A percentile compares a stretch with the other conserved stretches of the same genome.
phyloP scores from a whole-genome alignment of 805 yeast genomes.

The Nakazawaea pomicola region DNA sequence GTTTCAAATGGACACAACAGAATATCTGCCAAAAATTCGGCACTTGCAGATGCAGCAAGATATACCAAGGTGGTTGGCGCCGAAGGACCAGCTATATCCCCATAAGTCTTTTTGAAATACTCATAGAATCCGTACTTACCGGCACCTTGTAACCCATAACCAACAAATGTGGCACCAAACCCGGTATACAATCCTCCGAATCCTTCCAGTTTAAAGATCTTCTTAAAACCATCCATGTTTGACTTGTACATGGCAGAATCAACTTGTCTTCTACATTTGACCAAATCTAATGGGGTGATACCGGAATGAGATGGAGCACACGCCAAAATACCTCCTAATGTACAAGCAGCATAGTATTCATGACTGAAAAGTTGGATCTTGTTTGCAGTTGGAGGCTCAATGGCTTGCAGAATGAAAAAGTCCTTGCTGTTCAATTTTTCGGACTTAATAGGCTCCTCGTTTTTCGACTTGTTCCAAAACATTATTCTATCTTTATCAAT shows the following conservation, averaged over 20 bases:
- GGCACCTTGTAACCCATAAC: constrained; percentile 94
- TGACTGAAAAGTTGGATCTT: constrained; percentile 50
- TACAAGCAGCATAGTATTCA: constrained; percentile 69
- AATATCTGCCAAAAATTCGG: constrained; percentile 90
- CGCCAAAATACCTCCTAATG: constrained; percentile 75
- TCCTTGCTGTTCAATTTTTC: neutral
- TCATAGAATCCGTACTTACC: constrained; percentile 97
- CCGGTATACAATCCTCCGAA: constrained; percentile 76
- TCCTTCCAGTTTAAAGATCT: constrained; percentile 73
- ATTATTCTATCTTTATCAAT: neutral
- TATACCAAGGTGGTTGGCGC: constrained; percentile 66
- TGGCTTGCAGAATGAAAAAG: constrained; percentile 7
- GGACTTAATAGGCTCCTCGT: neutral
- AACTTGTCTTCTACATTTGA: constrained; percentile 92
- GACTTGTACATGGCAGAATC: constrained; percentile 66
- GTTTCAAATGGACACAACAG: constrained; percentile 93
- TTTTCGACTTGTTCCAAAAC: constrained; percentile 1
- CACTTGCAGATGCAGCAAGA: constrained; percentile 85
- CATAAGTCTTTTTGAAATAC: constrained; percentile 76
- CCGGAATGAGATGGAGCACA: constrained; percentile 97
- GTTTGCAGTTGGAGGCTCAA: constrained; percentile 12
- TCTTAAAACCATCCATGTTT: constrained; percentile 76
- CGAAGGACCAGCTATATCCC: constrained; percentile 61
- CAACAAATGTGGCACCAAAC: constrained; percentile 86
- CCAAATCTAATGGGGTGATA: constrained; percentile 89